Base-by-base conservation (phyloP, 208 protist species). In the Sergeia podlipaevii region DNA sequence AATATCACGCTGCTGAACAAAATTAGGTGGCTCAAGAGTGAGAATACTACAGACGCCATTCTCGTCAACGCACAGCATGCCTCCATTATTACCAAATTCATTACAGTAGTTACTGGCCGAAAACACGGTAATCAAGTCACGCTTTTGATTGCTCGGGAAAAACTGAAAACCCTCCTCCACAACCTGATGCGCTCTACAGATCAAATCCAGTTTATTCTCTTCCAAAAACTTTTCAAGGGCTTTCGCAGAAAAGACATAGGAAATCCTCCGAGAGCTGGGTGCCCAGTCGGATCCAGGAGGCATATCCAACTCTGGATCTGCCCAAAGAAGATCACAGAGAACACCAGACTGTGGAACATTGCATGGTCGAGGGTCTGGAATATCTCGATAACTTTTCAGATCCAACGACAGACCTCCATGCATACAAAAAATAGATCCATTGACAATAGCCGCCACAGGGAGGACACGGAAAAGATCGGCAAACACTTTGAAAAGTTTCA, bases 71-170 rank as follows among this genome's bases (percentile, higher is more conserved):
- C 81, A 91, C 83, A 99, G 93, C 73, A 99, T 95, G 4, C 98
- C 98, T 15, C 98, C 99, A n/a, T 97, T 82, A 64, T 99, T 99
- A 53, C 99, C 98, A 74, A 99, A 99, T 67, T 99, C 97, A 52
- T 97, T 98, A 77, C 98, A 99, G 70, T 99, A 99, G 83, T 99
- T 99, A 24, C 98, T 98, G 0, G 99, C 99, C 1, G 93, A 98
- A 71, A 99, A 99, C 6, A 99, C 70, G 0, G 99, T 99, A 17
- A 99, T 96, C 43, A 99, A 85, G 58, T 97, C 89, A 18, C 98
- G 77, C 51, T 99, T 96, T 13, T 75, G 70, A 50, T 88, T 67
- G 32, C 65, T 77, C 3, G 98, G 97, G 59, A 99, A 99, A 73
- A 99, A 99, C 54, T 99, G 97, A 69, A 99, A 99, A 2, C 98